Base-by-base conservation (phyloP, 257 asterid genomes). In the Solanum clarkiae region DNA sequence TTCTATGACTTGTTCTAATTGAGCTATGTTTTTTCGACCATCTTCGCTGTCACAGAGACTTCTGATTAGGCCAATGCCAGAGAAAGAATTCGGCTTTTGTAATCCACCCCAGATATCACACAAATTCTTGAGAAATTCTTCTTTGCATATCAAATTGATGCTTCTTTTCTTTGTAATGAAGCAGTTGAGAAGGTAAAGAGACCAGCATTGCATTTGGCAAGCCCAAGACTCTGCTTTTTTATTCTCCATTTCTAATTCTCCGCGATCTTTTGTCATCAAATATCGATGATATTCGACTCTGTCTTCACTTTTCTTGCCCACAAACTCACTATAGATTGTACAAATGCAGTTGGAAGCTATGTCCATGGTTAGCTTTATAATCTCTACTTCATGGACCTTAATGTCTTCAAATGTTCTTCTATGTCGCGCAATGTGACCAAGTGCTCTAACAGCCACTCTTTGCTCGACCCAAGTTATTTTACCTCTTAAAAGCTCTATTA, bases 381-480 rank as follows among this genome's bases (percentile, higher is more conserved):
- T 82, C 20, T 84, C 89, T 13, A 63, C 69, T 22, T 88, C 86
- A 59, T 80, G 53, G 22, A 8, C 59, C 29, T 42, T 53, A 29
- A 88, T 60, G 17, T 85, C 70, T 81, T 59, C 70, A 65, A 88
- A 84, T 42, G 86, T 54, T 2, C 62, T 75, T 63, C 22, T 57
- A 22, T 88, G 86, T 86, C 90, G 85, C 5, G 86, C 87, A 74
- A 88, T 84, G 70, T 88, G 90, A 5, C 89, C 90, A 14, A 88
- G 85, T 17, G 90, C 90, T 36, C 90, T 84, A 24, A 88, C 85
- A 9, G 87, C 85, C n/a, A 88, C 90, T 84, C 90, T 84, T 83
- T 88, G 90, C 86, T 88, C 90, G 3, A 88, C 89, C 90, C 89
- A 88, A 54, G 86, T 88, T 36, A 84, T 20, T 12, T 74, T 81